phyloP scores from a whole-genome alignment of 306 rosid genomes.

The Trichosanthes cucumerina region DNA sequence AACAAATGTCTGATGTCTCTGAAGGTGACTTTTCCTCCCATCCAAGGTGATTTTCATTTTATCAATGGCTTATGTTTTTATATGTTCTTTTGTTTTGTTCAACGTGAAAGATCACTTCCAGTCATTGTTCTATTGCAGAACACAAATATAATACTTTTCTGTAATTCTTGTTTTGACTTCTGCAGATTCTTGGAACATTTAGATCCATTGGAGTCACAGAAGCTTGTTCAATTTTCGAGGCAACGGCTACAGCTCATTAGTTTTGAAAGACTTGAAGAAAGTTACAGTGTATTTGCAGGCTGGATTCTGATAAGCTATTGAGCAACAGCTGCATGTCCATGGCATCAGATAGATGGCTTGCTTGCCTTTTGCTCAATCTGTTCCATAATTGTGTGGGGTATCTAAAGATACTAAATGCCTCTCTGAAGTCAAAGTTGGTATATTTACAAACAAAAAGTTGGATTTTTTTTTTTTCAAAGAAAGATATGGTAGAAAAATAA shows the following conservation, averaged over 20 bases:
- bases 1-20: constrained; percentile 1
- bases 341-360: neutral
- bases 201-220: neutral
- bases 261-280: neutral
- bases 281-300: neutral
- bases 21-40: constrained; percentile 12
- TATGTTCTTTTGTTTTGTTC: neutral
- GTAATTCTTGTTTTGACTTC: neutral
- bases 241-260: neutral
- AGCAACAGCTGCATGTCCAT: neutral
- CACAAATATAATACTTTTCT: neutral
- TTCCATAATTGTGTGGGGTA: neutral
- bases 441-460: neutral
- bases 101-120: neutral
- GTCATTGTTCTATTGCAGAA: neutral
- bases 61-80: neutral
- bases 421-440: neutral
- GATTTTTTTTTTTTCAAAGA: neutral
- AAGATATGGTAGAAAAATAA: neutral
- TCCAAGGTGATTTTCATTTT: neutral
- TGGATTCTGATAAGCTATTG: neutral
- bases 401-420: neutral
- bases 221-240: neutral
- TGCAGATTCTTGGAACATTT: constrained; percentile 1
- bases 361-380: neutral